Evolutionary conservation across 768 basidiomycete genomes (phyloP).

Genomic region (Arthromyces matolae): DNA sequence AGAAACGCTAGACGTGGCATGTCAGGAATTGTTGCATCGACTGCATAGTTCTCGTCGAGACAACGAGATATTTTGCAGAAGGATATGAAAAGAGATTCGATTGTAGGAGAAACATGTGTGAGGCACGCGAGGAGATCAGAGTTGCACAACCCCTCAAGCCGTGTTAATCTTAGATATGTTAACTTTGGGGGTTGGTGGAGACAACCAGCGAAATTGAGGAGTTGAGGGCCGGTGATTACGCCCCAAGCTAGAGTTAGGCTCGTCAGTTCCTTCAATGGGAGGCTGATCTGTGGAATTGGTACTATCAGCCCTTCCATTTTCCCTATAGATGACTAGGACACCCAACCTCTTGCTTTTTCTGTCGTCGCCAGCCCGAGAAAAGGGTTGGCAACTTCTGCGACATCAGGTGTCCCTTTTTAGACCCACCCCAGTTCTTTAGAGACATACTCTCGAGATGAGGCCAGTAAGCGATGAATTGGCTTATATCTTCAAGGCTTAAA

Average conservation of each 20-base stretch:
- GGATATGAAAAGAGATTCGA: not conserved
- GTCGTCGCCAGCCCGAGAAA: too few relatives aligned
- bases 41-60: not conserved
- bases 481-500: not conserved
- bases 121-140: not conserved
- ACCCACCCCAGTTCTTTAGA: too few relatives aligned
- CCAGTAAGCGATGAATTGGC: not conserved
- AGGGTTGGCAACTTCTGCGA: too few relatives aligned
- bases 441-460: not conserved
- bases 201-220: not conserved
- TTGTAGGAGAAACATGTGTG: not conserved
- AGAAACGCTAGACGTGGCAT: not conserved
- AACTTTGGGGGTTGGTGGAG: not conserved
- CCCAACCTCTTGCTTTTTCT: not conserved
- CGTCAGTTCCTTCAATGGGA: not conserved
- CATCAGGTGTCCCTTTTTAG: too few relatives aligned
- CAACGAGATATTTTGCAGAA: not conserved
- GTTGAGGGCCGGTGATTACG: not conserved
- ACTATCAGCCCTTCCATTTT: not conserved
- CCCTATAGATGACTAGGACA: not conserved
- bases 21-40: not conserved
- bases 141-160: not conserved
- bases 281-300: not conserved
- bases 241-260: not conserved
- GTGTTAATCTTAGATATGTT: not conserved